Base-by-base conservation (phyloP, 2,329 filamentous ascomycete genomes). In the Talaromyces sp. region DNA sequence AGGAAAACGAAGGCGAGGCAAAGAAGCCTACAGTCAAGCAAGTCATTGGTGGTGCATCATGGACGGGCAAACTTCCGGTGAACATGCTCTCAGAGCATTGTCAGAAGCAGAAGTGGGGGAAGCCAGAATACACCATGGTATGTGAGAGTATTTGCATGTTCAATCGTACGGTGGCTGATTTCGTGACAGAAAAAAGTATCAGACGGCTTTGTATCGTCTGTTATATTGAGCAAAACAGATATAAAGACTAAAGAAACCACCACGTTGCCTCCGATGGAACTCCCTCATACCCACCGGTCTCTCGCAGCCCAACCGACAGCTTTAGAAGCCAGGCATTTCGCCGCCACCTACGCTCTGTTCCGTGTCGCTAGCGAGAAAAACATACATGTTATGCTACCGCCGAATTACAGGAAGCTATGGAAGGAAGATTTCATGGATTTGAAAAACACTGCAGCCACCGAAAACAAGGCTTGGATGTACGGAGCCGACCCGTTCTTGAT, bases 41-140 rank as follows among this genome's bases (percentile, higher is more conserved):
- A 67, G 80, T 99, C 65, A 96, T 99, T 70, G 94, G 92, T 48
- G 94, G 94, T 54, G 86, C 91, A 61, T 97, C 92, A 67, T 99
- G 94, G 94, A 99, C 94, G 0, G 94, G 94, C 46, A 99, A 99
- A 74, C 80, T 99, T 32, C 94, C 94, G 1, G 90, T 97, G 65
- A 97, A 96, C 72, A 83, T 97, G 68, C 84, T 97, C 64, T 91
- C 90, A 38, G 94, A 97, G 80, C 90, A 96, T 76, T 97, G 92
- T 69, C 92, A 96, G 77, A 95, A 93, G 75, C 90, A 96, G 74
- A 91, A 91, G 72, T 99, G 94, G 94, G 90, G 91, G 65, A 93
- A 88, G 72, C 93, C 93, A 1, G 92, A 96, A 64, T 99, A 96
- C 74, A 89, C 88, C 65, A 91, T 91, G 79, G 86, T 88, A 78